Percentiles rank a stretch among this genome's conserved stretches.
These are phyloP conservation scores for Spatholobus suberectus DNA, from an alignment of 306 rosid genomes.

Conservation along the genomic window DNA sequence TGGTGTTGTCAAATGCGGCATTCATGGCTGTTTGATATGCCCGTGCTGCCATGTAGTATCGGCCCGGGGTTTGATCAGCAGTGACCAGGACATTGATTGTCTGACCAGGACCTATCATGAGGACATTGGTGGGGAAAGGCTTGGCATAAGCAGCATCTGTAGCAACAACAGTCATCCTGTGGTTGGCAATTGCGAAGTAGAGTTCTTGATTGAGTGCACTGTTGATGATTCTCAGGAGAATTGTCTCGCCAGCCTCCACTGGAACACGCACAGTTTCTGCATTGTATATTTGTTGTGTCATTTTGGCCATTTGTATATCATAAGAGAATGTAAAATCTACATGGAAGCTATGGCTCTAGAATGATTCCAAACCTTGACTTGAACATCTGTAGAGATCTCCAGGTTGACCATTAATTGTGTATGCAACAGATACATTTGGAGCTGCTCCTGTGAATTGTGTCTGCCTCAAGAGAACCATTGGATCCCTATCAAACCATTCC, in stretches of 20 bases:
- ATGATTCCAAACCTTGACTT: slow-evolving; percentile 58
- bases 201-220: slow-evolving; percentile 89
- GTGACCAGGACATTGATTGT: slow-evolving; percentile 79
- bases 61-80: slow-evolving; percentile 77
- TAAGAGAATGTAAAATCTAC: neutral
- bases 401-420: slow-evolving; percentile 88
- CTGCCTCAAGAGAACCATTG: slow-evolving; percentile 63
- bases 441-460: slow-evolving; percentile 84
- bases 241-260: slow-evolving; percentile 64
- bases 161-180: slow-evolving; percentile 73
- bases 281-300: slow-evolving; percentile 2
- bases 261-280: slow-evolving; percentile 75
- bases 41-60: slow-evolving; percentile 76
- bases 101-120: slow-evolving; percentile 91
- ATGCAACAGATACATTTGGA: slow-evolving; percentile 80
- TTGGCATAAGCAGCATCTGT: slow-evolving; percentile 81
- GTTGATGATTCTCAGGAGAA: slow-evolving; percentile 77
- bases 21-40: slow-evolving; percentile 81
- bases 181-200: slow-evolving; percentile 82
- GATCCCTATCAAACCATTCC: slow-evolving; percentile 91
- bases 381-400: slow-evolving; percentile 91
- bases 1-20: slow-evolving; percentile 90
- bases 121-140: slow-evolving; percentile 67
- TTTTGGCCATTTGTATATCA: neutral
- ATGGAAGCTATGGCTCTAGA: slow-evolving; percentile 16